Conservation (phyloP, 768 basidiomycete genomes). For the Chlorophyllum brunneum region DNA sequence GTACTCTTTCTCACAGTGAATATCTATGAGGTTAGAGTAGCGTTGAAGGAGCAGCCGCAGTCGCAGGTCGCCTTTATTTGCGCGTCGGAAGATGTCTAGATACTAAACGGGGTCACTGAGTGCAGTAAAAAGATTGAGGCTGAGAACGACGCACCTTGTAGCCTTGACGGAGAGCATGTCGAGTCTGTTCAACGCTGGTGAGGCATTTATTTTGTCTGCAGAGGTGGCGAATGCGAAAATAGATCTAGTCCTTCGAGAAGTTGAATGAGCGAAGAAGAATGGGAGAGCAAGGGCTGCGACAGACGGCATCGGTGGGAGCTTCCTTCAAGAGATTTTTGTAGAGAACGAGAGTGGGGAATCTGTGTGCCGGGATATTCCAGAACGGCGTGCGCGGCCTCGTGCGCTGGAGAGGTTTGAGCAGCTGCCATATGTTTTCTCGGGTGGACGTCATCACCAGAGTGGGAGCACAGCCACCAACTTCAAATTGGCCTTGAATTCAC, state of each 20-base stretch:
- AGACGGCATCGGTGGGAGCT: constrained; percentile 53
- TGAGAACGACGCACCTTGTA: constrained; percentile 47
- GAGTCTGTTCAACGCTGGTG: constrained; percentile 52
- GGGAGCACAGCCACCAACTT: background rate
- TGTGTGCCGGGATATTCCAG: constrained; percentile 66
- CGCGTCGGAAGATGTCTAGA: constrained; percentile 52
- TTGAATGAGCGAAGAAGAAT: background rate
- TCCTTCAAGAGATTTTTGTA: constrained; percentile 66
- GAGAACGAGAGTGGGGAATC: constrained; percentile 65
- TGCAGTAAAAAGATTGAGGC: background rate
- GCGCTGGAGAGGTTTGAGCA: constrained; percentile 55
- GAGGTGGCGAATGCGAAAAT: constrained; percentile 47
- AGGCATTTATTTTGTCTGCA: constrained; percentile 50
- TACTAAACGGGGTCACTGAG: constrained; percentile 36
- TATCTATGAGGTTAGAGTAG: constrained; percentile 55
- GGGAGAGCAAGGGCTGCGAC: constrained; percentile 17
- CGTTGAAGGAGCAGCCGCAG: constrained; percentile 44
- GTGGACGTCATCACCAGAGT: constrained; percentile 20
- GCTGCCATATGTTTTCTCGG: constrained; percentile 32
- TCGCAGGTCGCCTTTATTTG: constrained; percentile 48
- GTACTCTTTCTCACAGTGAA: constrained; percentile 43
- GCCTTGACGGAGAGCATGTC: constrained; percentile 41
- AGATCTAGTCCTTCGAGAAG: constrained; percentile 40
- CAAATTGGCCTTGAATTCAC: too few species aligned
- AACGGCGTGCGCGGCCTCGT: constrained; percentile 62